A percentile compares a stretch with the other conserved stretches of the same genome.
These are phyloP conservation scores for Moesziomyces parantarcticus DNA, from an alignment of 1,284 basidiomycete species.

Conservation along the genomic window DNA sequence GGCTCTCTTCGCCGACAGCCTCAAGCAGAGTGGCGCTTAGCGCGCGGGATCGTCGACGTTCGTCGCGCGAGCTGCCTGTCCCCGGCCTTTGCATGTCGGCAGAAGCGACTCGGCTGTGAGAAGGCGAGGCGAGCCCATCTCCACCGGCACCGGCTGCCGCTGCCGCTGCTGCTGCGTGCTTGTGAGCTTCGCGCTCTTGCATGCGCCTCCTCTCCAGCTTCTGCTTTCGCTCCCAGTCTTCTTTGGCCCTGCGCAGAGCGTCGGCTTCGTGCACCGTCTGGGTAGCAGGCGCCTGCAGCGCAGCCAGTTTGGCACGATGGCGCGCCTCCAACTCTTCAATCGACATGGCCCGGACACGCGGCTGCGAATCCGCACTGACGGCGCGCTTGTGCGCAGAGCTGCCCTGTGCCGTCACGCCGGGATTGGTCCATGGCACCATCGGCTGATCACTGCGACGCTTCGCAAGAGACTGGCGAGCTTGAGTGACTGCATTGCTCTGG, in stretches of 20 bases:
- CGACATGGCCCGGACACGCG: conserved; percentile 35
- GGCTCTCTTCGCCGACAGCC: conserved; percentile 36
- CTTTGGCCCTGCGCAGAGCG: conserved; percentile 37
- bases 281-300: conserved; percentile 44
- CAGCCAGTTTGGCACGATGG: conserved; percentile 48
- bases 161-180: conserved; percentile 27
- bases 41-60: conserved; percentile 34
- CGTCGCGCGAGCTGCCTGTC: conserved; percentile 13
- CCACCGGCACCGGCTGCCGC: conserved; percentile 6
- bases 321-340: conserved; percentile 49
- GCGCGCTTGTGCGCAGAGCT: conserved; percentile 6
- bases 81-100: conserved; percentile 10
- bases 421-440: conserved; percentile 38
- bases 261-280: conserved; percentile 46
- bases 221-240: conserved; percentile 51
- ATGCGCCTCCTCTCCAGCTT: conserved; percentile 37
- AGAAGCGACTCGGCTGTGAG: conserved; percentile 20
- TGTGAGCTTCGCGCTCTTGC: conserved; percentile 39
- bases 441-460: conserved; percentile 31
- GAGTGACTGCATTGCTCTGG: conserved; percentile 23
- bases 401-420: conserved; percentile 14
- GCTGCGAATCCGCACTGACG: conserved; percentile 12
- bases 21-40: conserved; percentile 40
- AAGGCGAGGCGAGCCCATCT: conserved; percentile 10
- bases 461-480: conserved; percentile 39